phyloP scores from a whole-genome alignment of 768 basidiomycete species.

The Udeniomyces megalosporus region DNA sequence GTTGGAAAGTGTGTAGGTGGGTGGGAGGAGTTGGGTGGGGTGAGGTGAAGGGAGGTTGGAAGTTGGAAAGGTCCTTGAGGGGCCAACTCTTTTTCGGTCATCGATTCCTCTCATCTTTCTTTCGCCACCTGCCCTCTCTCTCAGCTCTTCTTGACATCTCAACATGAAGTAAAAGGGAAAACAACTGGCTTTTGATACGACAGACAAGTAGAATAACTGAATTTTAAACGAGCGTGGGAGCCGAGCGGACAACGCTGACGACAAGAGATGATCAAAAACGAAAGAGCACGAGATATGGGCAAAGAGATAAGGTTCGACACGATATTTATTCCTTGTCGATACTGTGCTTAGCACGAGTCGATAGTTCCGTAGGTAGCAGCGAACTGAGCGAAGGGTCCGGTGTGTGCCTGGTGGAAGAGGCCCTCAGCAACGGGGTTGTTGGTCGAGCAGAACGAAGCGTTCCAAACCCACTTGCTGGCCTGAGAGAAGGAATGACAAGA shows the following conservation, averaged over 20 bases:
- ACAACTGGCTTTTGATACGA: too few relatives aligned
- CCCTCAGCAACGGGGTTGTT: constrained; percentile 1
- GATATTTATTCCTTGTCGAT: too few relatives aligned
- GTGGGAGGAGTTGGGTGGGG: not conserved
- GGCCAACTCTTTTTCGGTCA: not conserved
- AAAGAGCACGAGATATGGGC: too few relatives aligned
- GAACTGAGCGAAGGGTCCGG: not conserved
- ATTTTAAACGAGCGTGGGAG: too few relatives aligned
- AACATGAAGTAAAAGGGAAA: not conserved
- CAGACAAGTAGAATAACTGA: too few relatives aligned
- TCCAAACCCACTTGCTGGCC: not conserved
- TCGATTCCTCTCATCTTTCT: not conserved
- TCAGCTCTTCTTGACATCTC: not conserved
- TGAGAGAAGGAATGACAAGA: too few relatives aligned
- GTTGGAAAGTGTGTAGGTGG: not conserved
- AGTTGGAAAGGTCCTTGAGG: not conserved
- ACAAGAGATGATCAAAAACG: too few relatives aligned
- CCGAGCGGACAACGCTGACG: too few relatives aligned
- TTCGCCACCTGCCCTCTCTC: not conserved
- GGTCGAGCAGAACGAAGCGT: constrained; percentile 4
- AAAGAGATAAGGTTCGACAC: too few relatives aligned
- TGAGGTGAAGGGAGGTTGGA: not conserved
- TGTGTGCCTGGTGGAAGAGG: not conserved
- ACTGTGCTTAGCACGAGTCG: not conserved
- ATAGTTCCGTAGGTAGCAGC: not conserved